Evolutionary conservation across 805 yeast species (phyloP).

Genomic region (Schwanniomyces sp.): DNA sequence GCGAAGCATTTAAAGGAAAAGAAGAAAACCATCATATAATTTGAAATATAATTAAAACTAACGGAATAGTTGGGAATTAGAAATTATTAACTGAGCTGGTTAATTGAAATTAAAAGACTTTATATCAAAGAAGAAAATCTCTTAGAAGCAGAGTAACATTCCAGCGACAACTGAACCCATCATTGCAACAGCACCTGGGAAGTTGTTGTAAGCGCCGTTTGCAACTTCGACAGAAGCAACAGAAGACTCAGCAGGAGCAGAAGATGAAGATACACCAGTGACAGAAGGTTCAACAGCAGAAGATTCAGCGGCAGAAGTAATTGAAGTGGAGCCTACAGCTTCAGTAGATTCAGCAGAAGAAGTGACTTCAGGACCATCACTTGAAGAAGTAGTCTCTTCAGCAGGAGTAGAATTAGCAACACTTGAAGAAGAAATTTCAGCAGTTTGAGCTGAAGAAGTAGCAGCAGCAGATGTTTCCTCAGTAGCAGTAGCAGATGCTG

Average conservation of each 20-base stretch:
- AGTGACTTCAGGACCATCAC: conserved; percentile 6
- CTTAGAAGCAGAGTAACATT: background rate
- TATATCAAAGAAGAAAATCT: too few species aligned
- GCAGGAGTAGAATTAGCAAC: conserved; percentile 5
- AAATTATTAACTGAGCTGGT: too few species aligned
- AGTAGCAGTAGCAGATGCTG: conserved; percentile 18
- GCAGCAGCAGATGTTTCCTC: conserved; percentile 8
- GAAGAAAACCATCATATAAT: too few species aligned
- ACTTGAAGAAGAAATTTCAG: background rate
- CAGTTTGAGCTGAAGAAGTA: conserved; percentile 4
- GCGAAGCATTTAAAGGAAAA: too few species aligned
- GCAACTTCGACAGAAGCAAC: background rate
- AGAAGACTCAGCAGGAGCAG: background rate
- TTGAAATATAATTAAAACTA: too few species aligned
- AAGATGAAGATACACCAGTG: too few species aligned
- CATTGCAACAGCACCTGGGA: background rate
- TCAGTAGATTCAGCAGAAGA: conserved; percentile 11
- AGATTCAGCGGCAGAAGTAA: conserved; percentile 6
- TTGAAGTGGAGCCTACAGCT: background rate
- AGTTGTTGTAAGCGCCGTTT: background rate
- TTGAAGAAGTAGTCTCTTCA: conserved; percentile 3
- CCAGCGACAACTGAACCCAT: background rate
- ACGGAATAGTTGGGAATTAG: too few species aligned
- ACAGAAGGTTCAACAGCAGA: background rate
- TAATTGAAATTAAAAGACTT: too few species aligned